Percentiles rank a stretch among this genome's conserved stretches.
Evolutionary conservation across 1,139 yeast species (phyloP).

Genomic region (Protomyces lactucae-debilis): DNA sequence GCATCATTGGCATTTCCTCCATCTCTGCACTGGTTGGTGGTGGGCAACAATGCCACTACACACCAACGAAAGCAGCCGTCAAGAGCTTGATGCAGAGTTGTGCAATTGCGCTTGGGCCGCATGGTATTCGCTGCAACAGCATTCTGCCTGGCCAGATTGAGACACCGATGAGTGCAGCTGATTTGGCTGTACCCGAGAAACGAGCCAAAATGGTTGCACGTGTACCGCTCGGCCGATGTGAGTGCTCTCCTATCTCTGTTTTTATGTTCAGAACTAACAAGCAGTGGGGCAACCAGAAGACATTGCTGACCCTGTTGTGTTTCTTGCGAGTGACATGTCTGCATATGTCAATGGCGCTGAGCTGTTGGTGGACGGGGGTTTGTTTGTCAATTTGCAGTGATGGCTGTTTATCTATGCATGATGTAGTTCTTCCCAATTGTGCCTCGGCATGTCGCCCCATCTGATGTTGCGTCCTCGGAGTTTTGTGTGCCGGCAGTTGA

Average conservation of each 20-base stretch:
- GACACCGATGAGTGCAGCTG: conserved; percentile 45
- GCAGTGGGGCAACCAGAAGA: conserved; percentile 45
- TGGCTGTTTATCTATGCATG: background rate
- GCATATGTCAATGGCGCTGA: conserved; percentile 46
- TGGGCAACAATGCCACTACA: conserved; percentile 54
- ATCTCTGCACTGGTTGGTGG: conserved; percentile 51
- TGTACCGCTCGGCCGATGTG: conserved; percentile 45
- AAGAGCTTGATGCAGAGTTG: conserved; percentile 52
- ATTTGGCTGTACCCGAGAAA: conserved; percentile 42
- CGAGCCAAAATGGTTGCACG: conserved; percentile 39
- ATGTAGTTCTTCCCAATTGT: too few relatives aligned
- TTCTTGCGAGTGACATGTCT: conserved; percentile 47
- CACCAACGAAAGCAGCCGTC: conserved; percentile 57
- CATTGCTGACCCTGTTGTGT: conserved; percentile 48
- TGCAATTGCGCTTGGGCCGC: conserved; percentile 50
- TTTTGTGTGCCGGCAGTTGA: too few relatives aligned
- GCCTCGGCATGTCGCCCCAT: too few relatives aligned
- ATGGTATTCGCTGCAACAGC: conserved; percentile 48
- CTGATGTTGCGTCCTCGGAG: too few relatives aligned
- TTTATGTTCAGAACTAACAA: background rate
- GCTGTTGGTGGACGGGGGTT: conserved; percentile 48
- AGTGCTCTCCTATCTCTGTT: background rate
- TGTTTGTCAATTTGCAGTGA: conserved; percentile 45
- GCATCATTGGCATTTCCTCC: conserved; percentile 46
- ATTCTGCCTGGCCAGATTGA: conserved; percentile 55